Conservation (phyloP, 768 basidiomycete species). For the Termitomyces sp. region DNA sequence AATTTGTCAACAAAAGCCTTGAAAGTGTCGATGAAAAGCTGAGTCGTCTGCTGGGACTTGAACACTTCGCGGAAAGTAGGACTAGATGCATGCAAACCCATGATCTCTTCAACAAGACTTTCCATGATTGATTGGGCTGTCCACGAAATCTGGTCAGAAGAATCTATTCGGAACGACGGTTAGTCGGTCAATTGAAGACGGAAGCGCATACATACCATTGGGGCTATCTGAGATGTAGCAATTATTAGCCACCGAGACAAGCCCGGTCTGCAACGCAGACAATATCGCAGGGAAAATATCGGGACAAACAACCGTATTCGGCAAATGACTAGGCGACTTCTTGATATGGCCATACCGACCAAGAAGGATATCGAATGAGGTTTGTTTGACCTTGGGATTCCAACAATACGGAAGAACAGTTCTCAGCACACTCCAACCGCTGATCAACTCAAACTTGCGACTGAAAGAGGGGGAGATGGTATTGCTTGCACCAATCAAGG, state of each 20-base stretch:
- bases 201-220: constrained; percentile 20
- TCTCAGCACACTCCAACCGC: constrained; percentile 78
- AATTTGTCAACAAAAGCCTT: constrained; percentile 47
- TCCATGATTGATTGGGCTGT: constrained; percentile 43
- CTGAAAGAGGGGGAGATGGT: constrained; percentile 56
- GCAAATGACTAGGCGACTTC: constrained; percentile 17
- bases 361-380: constrained; percentile 65
- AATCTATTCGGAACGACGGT: background rate
- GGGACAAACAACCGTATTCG: constrained; percentile 47
- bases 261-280: constrained; percentile 56
- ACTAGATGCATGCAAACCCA: constrained; percentile 61
- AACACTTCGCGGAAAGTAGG: constrained; percentile 68
- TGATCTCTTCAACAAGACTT: constrained; percentile 60
- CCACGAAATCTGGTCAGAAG: constrained; percentile 20
- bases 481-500: constrained; percentile 53
- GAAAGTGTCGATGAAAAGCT: constrained; percentile 62
- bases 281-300: constrained; percentile 72
- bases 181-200: constrained; percentile 1
- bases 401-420: constrained; percentile 63
- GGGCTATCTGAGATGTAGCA: constrained; percentile 23
- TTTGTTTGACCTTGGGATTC: constrained; percentile 60
- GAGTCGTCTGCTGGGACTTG: constrained; percentile 64
- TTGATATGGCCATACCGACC: constrained; percentile 33
- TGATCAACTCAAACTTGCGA: constrained; percentile 79
- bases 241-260: constrained; percentile 35